phyloP scores from a whole-genome alignment of 2,329 filamentous ascomycete genomes.

The Claviceps purpurea region DNA sequence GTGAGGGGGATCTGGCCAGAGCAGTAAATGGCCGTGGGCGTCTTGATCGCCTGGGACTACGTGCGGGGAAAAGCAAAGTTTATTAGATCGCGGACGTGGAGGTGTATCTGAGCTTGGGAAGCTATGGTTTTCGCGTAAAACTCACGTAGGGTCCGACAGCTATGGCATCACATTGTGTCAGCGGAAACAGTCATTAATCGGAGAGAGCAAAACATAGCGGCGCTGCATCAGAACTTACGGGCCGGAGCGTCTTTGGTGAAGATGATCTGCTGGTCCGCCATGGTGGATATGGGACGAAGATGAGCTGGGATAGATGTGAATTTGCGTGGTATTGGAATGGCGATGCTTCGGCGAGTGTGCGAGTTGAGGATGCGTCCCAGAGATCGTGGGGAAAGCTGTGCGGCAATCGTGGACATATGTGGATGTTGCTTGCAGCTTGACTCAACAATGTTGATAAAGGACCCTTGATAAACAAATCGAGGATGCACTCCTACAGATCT shows the following conservation, averaged over 20 bases:
- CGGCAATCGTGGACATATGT: slow-evolving; percentile 14
- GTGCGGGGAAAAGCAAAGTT: neutral
- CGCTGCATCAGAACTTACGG: slow-evolving; percentile 28
- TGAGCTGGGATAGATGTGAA: slow-evolving; percentile 19
- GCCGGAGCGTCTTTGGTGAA: slow-evolving; percentile 46
- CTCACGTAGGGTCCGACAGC: slow-evolving; percentile 52
- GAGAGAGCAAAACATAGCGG: neutral
- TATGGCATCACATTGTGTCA: slow-evolving; percentile 14
- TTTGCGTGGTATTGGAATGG: slow-evolving; percentile 6
- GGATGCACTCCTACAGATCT: too few species aligned
- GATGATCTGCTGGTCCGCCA: slow-evolving; percentile 36
- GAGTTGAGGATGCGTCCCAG: slow-evolving; percentile 2
- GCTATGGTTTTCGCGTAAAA: slow-evolving; percentile 1
- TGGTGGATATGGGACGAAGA: slow-evolving; percentile 23
- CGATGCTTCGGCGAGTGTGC: slow-evolving; percentile 2
- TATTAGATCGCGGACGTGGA: neutral
- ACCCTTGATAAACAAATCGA: too few species aligned
- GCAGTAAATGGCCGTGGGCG: slow-evolving; percentile 51
- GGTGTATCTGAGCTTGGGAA: neutral
- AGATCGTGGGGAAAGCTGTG: slow-evolving; percentile 9
- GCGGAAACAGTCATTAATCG: neutral
- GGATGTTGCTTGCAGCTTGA: slow-evolving; percentile 3
- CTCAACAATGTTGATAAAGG: neutral
- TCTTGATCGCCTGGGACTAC: slow-evolving; percentile 55
- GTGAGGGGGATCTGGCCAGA: slow-evolving; percentile 61